Percentiles rank a stretch among this genome's conserved stretches.
Conservation (phyloP, 352 stramenopile genomes). For the Globisporangium uncinulatum region DNA sequence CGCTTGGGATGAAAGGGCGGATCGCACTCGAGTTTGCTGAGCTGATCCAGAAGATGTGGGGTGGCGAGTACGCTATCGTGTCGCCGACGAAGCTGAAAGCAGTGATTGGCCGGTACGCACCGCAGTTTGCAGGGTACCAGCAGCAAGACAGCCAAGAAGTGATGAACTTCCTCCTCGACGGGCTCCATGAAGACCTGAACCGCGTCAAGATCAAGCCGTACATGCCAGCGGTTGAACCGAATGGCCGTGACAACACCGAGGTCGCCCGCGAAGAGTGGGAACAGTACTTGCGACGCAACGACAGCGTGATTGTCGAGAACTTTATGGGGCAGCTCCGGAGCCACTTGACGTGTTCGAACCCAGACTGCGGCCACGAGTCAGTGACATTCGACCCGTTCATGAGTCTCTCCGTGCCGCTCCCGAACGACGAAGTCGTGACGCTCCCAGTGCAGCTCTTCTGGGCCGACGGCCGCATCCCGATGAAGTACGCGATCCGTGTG, state of each 20-base stretch:
- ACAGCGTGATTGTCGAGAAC: slow-evolving; percentile 89
- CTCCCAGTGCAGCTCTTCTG: slow-evolving; percentile 72
- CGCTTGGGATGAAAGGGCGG: slow-evolving; percentile 89
- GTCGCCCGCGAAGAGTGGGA: slow-evolving; percentile 77
- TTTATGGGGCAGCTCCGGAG: slow-evolving; percentile 88
- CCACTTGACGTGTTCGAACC: slow-evolving; percentile 81
- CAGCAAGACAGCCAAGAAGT: slow-evolving; percentile 92
- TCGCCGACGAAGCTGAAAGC: slow-evolving; percentile 73
- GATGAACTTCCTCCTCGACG: slow-evolving; percentile 90
- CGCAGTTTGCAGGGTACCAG: slow-evolving; percentile 85
- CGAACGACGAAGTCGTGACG: slow-evolving; percentile 44
- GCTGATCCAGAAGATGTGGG: slow-evolving; percentile 94
- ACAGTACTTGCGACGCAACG: slow-evolving; percentile 88
- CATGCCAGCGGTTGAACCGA: slow-evolving; percentile 59
- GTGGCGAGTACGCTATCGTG: slow-evolving; percentile 81
- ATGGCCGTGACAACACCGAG: slow-evolving; percentile 56
- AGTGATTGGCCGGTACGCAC: slow-evolving; percentile 81
- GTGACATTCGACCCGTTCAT: slow-evolving; percentile 90
- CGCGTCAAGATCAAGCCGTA: slow-evolving; percentile 82
- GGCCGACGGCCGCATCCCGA: slow-evolving; percentile 63
- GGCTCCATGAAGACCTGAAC: slow-evolving; percentile 90
- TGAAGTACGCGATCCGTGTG: slow-evolving; percentile 62
- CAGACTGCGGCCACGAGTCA: slow-evolving; percentile 67
- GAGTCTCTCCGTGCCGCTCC: slow-evolving; percentile 87
- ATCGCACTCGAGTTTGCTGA: slow-evolving; percentile 95